Evolutionary conservation across 2,329 filamentous ascomycete species (phyloP).

Genomic region (Juglanconis oblonga): DNA sequence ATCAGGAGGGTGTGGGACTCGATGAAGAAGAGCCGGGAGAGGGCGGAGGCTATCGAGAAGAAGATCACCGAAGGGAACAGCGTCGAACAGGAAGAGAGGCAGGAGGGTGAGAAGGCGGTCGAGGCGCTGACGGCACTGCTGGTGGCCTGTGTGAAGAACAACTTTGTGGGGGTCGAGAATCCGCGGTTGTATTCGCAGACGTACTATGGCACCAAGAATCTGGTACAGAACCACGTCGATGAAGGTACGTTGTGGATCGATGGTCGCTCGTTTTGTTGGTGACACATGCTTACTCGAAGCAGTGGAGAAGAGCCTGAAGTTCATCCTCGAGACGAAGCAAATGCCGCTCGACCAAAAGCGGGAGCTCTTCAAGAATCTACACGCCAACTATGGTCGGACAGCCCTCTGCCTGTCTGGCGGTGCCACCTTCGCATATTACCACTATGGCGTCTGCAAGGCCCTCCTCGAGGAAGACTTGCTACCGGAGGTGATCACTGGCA

Average conservation of each 20-base stretch:
- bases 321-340: conserved; percentile 66
- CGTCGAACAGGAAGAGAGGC: conserved; percentile 32
- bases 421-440: conserved; percentile 93
- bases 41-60: conserved; percentile 50
- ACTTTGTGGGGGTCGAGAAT: conserved; percentile 94
- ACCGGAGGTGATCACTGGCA: conserved; percentile 93
- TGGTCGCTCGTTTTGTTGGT: background rate
- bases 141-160: conserved; percentile 94
- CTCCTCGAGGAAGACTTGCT: conserved; percentile 81
- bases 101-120: conserved; percentile 48
- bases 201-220: conserved; percentile 94
- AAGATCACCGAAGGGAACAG: conserved; percentile 32
- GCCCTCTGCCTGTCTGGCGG: conserved; percentile 91
- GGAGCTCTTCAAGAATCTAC: conserved; percentile 78
- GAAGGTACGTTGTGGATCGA: conserved; percentile 52
- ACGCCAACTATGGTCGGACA: conserved; percentile 88
- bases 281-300: conserved; percentile 17
- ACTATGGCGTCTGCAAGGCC: conserved; percentile 89
- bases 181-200: conserved; percentile 93
- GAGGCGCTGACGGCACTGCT: conserved; percentile 76
- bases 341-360: conserved; percentile 73
- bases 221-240: conserved; percentile 87
- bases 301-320: conserved; percentile 65
- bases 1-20: conserved; percentile 75
- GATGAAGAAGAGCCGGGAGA: conserved; percentile 61